Conservation (phyloP, 108 stramenopile species). For the Epithemia pelagica region DNA sequence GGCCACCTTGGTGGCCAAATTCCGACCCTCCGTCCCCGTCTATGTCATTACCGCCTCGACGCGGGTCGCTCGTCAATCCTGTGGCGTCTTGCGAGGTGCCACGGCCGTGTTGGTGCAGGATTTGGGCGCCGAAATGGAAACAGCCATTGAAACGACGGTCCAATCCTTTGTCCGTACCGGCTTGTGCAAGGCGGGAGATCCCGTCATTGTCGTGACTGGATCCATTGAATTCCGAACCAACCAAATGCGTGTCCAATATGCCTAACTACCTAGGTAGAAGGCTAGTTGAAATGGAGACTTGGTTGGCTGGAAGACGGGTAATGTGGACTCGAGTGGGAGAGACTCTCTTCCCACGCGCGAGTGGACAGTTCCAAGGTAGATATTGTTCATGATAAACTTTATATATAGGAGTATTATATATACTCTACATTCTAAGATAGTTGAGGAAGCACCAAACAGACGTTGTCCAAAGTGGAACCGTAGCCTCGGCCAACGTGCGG, state of each 20-base stretch:
- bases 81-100: conserved; percentile 76
- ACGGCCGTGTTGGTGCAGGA: conserved; percentile 36
- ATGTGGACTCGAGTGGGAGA: too few species aligned
- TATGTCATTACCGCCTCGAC: conserved; percentile 74
- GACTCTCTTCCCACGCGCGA: too few species aligned
- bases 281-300: too few species aligned
- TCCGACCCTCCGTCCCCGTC: conserved; percentile 91
- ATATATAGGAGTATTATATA: too few species aligned
- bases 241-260: conserved; percentile 76
- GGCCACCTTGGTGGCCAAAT: conserved; percentile 93
- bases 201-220: conserved; percentile 87
- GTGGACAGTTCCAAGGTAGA: too few species aligned
- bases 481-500: too few species aligned
- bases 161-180: conserved; percentile 51
- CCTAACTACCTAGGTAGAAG: too few species aligned
- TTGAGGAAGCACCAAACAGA: too few species aligned
- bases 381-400: too few species aligned
- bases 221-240: conserved; percentile 44
- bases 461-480: too few species aligned
- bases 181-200: conserved; percentile 74
- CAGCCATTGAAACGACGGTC: conserved; percentile 56
- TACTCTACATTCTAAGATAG: too few species aligned
- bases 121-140: conserved; percentile 66
- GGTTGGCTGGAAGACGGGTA: too few species aligned
- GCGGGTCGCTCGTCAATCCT: conserved; percentile 79